Evolutionary conservation across 345 rosid species (phyloP).

Genomic region (Adansonia digitata): DNA sequence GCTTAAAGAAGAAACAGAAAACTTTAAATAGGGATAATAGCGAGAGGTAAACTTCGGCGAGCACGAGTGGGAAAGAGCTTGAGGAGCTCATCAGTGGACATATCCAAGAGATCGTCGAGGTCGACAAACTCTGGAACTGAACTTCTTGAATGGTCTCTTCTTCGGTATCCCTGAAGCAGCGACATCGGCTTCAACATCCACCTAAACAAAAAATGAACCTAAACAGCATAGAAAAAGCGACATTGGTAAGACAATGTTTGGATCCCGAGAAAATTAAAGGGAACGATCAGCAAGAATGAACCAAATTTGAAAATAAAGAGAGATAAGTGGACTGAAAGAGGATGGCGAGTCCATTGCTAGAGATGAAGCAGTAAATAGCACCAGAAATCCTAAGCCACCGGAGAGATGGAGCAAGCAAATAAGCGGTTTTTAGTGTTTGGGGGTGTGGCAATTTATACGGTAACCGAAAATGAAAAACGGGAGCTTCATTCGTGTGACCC

Average conservation of each 20-base stretch:
- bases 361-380: not conserved
- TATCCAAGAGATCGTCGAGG: slow-evolving; percentile 59
- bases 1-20: not conserved
- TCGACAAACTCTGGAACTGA: slow-evolving; percentile 66
- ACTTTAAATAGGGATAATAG: not conserved
- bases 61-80: slow-evolving; percentile 49
- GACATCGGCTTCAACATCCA: slow-evolving; percentile 39
- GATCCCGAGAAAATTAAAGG: not conserved
- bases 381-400: not conserved
- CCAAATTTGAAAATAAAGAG: not conserved
- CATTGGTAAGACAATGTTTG: not conserved
- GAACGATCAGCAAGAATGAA: not conserved
- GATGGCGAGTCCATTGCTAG: not conserved
- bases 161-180: slow-evolving; percentile 42
- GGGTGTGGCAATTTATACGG: not conserved
- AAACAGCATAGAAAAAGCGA: not conserved
- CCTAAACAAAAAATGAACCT: slow-evolving; percentile 16
- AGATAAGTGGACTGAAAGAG: not conserved
- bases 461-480: not conserved
- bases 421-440: slow-evolving; percentile 10
- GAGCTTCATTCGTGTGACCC: not conserved
- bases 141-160: slow-evolving; percentile 78
- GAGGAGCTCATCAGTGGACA: too few species aligned
- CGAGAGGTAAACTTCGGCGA: slow-evolving; percentile 47
- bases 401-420: too few species aligned